Evolutionary conservation across 177 flowering plant species (phyloP), one percentile per base, ranked within the genome.

Genomic region (Telopea speciosissima): DNA sequence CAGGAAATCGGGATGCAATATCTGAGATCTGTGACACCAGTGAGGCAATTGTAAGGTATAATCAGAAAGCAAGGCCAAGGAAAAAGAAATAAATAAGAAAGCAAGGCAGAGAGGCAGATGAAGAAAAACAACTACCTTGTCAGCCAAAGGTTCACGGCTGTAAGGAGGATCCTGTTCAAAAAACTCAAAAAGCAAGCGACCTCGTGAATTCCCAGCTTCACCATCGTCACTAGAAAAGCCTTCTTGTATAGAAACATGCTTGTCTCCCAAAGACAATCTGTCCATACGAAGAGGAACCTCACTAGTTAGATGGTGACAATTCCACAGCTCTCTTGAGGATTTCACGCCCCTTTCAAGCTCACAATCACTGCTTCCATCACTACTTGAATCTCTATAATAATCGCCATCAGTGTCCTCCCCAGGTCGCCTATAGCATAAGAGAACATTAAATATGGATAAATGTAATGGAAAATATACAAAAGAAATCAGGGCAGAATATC

Each of bases 161-260:
- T 81, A 83, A 63, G 90, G 90, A 56, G 74, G 79, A 72, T 81
- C 80, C 54, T 66, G 83, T 70, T 87, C 90, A 71, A 87, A 69
- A 75, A 67, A 85, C 73, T 87, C 85, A 78, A 87, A 87, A 40
- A 85, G 72, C 68, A 79, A 70, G 28, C 14, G 54, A 24, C 81
- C 81, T 59, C 22, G 75, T 71, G 81, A 74, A 72, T 72, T 81
- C 52, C 72, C 73, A 24, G 72, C 28, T 42, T 80, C 86, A 31
- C 85, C 77, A 31, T 83, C 85, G 77, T 85, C 87, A 74, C 89
- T 85, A 8, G 91, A 93, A 63, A 77, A 87, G 26, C 82, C 90
- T 67, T 85, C 95, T 67, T 81, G 88, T 62, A 65, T 67, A 21
- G 72, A 67, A 62, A 24, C 21, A 62, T 72, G 82, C 28, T 81